phyloP scores from a whole-genome alignment of 371 early-diverging fungal species.

The Zychaea mexicana region DNA sequence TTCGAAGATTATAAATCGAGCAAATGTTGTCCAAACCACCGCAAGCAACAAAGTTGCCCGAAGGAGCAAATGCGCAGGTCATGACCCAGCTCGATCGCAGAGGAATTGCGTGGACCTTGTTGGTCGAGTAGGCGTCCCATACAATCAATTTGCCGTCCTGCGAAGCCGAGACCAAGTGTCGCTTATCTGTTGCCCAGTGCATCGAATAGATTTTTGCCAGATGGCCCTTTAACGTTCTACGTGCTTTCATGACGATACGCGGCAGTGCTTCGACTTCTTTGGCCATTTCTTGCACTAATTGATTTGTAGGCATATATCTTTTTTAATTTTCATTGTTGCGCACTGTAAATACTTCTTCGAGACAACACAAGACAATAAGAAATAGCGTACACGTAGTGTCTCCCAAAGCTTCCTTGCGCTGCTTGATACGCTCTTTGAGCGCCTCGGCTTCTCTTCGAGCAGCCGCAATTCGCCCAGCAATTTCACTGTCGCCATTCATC shows the following conservation, averaged over 20 bases:
- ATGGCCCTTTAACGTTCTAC: conserved; percentile 95
- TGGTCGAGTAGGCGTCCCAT: conserved; percentile 96
- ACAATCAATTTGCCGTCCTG: conserved; percentile 98
- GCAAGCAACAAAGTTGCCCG: conserved; percentile 95
- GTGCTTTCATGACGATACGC: conserved; percentile 92
- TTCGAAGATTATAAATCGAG: conserved; percentile 92
- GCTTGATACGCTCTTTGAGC: conserved; percentile 93
- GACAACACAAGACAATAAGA: background rate
- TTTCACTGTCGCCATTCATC: conserved; percentile 15
- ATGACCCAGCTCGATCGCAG: conserved; percentile 98
- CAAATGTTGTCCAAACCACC: conserved; percentile 98
- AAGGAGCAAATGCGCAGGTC: conserved; percentile 97
- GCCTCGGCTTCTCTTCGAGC: conserved; percentile 94
- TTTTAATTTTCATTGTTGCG: no score
- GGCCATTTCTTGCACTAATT: conserved; percentile 54
- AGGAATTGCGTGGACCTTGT: conserved; percentile 97
- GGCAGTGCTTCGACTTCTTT: conserved; percentile 79
- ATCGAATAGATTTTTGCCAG: conserved; percentile 98
- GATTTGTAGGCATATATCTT: no score
- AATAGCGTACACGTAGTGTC: conserved; percentile 85
- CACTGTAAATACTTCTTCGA: no score
- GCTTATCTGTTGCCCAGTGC: conserved; percentile 96
- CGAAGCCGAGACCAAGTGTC: conserved; percentile 93
- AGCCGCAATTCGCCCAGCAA: conserved; percentile 78
- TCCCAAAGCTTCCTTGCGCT: conserved; percentile 86